Conservation (phyloP, 129 eudicot genomes). For the Solidago caesia region DNA sequence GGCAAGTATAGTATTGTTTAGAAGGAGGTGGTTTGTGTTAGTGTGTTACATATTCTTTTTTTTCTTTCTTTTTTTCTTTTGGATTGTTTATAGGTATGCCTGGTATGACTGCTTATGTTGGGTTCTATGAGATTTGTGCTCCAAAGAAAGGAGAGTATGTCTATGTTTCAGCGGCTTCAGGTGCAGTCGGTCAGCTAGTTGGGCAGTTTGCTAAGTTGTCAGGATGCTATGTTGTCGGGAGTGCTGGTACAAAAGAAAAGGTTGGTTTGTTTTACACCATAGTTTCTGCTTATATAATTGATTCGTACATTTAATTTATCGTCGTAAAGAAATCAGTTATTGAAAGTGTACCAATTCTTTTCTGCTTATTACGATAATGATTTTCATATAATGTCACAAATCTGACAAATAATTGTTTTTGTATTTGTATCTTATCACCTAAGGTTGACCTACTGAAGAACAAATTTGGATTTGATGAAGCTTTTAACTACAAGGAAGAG, state of each 20-base stretch:
- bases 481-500: slow-evolving; percentile 19
- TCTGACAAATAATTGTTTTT: not conserved
- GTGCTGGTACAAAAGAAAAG: slow-evolving; percentile 48
- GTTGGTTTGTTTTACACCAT: slow-evolving; percentile 13
- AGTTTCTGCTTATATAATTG: not conserved
- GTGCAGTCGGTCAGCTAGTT: slow-evolving; percentile 54
- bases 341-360: not conserved
- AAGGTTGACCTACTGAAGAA: slow-evolving; percentile 51
- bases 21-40: not conserved
- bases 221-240: slow-evolving; percentile 56
- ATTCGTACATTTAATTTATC: not conserved
- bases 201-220: slow-evolving; percentile 50
- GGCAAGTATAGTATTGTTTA: slow-evolving; percentile 1
- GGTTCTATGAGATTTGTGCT: slow-evolving; percentile 44
- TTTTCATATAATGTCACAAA: slow-evolving; percentile 1
- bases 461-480: slow-evolving; percentile 51
- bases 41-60: not conserved
- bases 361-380: not conserved
- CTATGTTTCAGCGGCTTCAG: slow-evolving; percentile 44
- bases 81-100: slow-evolving; percentile 38
- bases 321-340: not conserved
- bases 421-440: not conserved
- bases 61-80: not conserved
- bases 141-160: slow-evolving; percentile 50
- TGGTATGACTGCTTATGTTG: slow-evolving; percentile 45